A percentile compares a stretch with the other conserved stretches of the same genome.
Conservation (phyloP, 176 grass and related monocot species). For the Pontederia crassipes region DNA sequence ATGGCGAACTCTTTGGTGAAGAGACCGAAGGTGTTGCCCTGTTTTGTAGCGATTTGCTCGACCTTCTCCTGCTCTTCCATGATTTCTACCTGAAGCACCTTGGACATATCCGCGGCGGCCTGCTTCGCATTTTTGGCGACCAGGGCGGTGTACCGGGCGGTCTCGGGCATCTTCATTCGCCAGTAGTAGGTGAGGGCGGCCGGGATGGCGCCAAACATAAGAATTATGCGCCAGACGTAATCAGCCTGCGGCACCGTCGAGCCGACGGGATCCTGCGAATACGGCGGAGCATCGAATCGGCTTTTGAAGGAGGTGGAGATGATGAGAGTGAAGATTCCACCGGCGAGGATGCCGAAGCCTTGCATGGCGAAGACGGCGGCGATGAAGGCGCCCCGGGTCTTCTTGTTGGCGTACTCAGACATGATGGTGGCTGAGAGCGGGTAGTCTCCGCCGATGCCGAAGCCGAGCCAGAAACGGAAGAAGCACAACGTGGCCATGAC, state of each 20-base stretch:
- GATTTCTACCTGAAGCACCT: background rate
- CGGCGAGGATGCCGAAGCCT: too few species aligned
- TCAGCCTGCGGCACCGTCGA: background rate
- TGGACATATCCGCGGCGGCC: background rate
- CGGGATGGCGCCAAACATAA: conserved; percentile 1
- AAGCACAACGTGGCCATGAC: too few species aligned
- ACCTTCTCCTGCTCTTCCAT: conserved; percentile 1
- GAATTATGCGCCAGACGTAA: conserved; percentile 2
- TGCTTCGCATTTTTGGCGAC: background rate
- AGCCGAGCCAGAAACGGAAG: too few species aligned
- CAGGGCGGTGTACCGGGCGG: background rate
- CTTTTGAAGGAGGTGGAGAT: conserved; percentile 2
- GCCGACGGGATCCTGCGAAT: background rate
- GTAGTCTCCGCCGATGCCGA: too few species aligned
- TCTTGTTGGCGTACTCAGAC: too few species aligned
- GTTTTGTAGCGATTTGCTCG: background rate
- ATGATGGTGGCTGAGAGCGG: too few species aligned
- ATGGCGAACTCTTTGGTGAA: conserved; percentile 36
- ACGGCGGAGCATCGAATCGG: background rate
- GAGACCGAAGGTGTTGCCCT: conserved; percentile 27
- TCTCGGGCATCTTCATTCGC: conserved; percentile 7
- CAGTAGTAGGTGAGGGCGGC: background rate
- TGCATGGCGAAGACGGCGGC: too few species aligned
- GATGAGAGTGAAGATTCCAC: conserved; percentile 6
- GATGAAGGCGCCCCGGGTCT: too few species aligned